Evolutionary conservation across 2,329 filamentous ascomycete species (phyloP).

Genomic region (Fusarium newnesense): DNA sequence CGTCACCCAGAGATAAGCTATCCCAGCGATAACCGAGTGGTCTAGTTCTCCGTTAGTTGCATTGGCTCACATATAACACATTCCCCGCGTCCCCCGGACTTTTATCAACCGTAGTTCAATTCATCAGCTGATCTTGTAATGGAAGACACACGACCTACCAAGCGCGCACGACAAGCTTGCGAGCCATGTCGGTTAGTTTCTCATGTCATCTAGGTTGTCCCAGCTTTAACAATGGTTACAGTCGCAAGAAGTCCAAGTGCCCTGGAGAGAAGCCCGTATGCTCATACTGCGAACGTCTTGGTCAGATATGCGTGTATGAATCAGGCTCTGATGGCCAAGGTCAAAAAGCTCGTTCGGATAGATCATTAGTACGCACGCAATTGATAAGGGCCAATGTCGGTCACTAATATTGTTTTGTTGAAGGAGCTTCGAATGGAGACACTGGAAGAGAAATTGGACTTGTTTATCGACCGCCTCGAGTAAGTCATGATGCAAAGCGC

Average conservation of each 20-base stretch:
- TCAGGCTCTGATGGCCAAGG: neutral
- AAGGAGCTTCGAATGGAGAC: neutral
- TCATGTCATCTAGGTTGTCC: rapidly evolving
- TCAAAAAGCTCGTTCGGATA: neutral
- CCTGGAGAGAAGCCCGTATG: neutral
- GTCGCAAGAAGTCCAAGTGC: neutral
- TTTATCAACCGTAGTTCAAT: no score
- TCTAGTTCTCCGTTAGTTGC: no score
- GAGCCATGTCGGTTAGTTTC: neutral
- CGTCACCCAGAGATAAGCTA: no score
- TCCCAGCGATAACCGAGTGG: no score
- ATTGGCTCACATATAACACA: no score
- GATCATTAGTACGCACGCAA: neutral
- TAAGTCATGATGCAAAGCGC: neutral
- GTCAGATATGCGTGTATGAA: neutral
- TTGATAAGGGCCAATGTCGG: rapidly evolving
- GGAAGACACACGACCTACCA: neutral
- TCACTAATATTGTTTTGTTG: rapidly evolving
- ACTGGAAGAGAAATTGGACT: neutral
- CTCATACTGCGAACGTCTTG: neutral
- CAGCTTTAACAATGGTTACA: neutral
- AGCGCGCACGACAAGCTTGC: neutral
- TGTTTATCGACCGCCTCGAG: neutral
- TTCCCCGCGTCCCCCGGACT: neutral
- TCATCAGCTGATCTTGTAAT: neutral